Evolutionary conservation across 2,329 filamentous ascomycete species (phyloP), one percentile per base, ranked within the genome.

Genomic region (Penicillium thymicola): DNA sequence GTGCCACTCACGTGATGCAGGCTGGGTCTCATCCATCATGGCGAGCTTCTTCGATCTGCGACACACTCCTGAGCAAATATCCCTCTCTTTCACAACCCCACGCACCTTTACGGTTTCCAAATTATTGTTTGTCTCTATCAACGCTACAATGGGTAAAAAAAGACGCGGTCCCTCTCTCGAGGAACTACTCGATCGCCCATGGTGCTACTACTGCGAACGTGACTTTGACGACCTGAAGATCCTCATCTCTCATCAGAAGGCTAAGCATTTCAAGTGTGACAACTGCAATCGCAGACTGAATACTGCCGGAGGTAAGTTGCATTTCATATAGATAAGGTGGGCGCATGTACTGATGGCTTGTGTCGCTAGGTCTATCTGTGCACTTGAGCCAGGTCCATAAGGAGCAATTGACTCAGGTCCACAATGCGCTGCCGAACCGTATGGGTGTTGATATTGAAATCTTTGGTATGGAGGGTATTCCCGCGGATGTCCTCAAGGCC

Each of bases 191-290:
- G 80, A 82, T 65, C 88, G 92, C 56, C 89, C 93, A 48, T 97
- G 92, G 92, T 99, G 94, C 79, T 99, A 96, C 78, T 99, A 99
- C 80, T 99, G 94, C 87, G 94, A 99, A 77, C 89, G 93, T 78
- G 93, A 97, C 77, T 99, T 97, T 73, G 92, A 97, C 75, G 94
- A 99, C 74, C 76, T 96, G 45, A 97, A 96, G 80, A 92, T 97
- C 66, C 86, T 99, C 62, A 95, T 96, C 66, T 92, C 90, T 56
- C 94, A 99, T 75, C 94, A 97, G 72, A 97, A 97, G 74, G 92
- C 93, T n/a, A 97, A 97, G 77, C 94, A 99, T 76, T 97, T 96
- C 82, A 97, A 96, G 76, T 99, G 94, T 78, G 90, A 96, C 67
- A 81, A 88, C 78, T 99, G 94, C 74, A 87, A 87, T 51, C 86